Conservation (phyloP, 495 filamentous ascomycete species). For the Thermothielavioides terrestris region DNA sequence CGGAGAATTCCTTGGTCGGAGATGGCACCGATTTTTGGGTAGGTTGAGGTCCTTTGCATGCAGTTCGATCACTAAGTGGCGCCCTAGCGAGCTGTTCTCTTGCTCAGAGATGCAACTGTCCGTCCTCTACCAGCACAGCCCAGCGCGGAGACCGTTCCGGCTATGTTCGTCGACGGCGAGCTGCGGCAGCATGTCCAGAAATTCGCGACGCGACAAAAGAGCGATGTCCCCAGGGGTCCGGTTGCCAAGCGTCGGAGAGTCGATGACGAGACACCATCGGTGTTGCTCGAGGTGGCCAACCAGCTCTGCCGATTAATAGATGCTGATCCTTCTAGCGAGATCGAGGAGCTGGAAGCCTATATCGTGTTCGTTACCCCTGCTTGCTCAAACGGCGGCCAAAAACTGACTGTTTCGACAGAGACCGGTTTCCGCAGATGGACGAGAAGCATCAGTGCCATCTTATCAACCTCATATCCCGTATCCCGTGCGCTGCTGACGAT, state of each 20-base stretch:
- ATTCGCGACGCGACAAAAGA: conserved; percentile 9
- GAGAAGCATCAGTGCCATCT: conserved; percentile 24
- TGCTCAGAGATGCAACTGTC: conserved; percentile 22
- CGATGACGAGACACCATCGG: conserved; percentile 4
- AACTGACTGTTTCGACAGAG: conserved; percentile 14
- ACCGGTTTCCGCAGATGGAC: conserved; percentile 19
- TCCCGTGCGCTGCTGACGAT: conserved; percentile 30
- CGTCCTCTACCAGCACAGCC: conserved; percentile 8
- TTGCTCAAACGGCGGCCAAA: not conserved
- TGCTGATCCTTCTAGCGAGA: conserved; percentile 5
- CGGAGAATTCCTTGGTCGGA: conserved; percentile 14
- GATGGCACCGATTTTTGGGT: conserved; percentile 29
- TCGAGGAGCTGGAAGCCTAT: conserved; percentile 12
- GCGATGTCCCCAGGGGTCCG: conserved; percentile 12
- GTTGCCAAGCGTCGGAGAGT: conserved; percentile 30
- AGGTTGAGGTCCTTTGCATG: conserved; percentile 4
- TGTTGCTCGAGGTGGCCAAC: conserved; percentile 2
- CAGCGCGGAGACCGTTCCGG: conserved; percentile 8
- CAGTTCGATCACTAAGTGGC: conserved; percentile 12
- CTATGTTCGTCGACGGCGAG: conserved; percentile 21
- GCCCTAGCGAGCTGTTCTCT: conserved; percentile 23
- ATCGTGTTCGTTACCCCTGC: conserved; percentile 22
- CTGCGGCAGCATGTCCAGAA: conserved; percentile 22
- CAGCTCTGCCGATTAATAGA: conserved; percentile 20
- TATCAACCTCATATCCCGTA: conserved; percentile 28